phyloP scores from a whole-genome alignment of 495 filamentous ascomycete genomes.

The Xylaria cubensis region DNA sequence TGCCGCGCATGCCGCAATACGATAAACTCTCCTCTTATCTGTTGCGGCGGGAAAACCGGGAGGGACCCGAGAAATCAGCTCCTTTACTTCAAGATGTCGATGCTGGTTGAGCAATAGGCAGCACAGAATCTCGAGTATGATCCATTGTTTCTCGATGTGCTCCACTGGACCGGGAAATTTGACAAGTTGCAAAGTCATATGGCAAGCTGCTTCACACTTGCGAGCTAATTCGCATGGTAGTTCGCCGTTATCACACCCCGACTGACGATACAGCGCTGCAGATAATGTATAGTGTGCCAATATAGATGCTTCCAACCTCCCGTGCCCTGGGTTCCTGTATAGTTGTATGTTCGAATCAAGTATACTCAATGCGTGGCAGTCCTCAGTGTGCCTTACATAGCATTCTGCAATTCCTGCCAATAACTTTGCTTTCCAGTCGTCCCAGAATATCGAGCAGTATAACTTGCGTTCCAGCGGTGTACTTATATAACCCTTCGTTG shows the following conservation, averaged over 20 bases:
- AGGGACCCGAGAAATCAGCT: neutral
- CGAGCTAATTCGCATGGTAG: neutral
- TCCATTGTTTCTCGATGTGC: neutral
- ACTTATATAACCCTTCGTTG: neutral
- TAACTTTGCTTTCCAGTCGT: neutral
- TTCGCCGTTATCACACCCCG: neutral
- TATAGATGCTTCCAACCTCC: neutral
- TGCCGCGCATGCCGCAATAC: neutral
- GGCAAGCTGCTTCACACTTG: constrained; percentile 5
- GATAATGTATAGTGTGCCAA: neutral
- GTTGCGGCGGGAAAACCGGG: neutral
- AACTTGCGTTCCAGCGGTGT: neutral
- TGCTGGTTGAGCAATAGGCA: neutral
- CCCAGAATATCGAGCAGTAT: neutral
- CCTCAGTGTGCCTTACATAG: neutral
- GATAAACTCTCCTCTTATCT: neutral
- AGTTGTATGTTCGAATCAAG: constrained; percentile 1
- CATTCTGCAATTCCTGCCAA: neutral
- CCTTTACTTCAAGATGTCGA: constrained; percentile 1
- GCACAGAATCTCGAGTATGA: neutral
- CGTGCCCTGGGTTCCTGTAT: neutral
- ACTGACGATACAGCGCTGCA: neutral
- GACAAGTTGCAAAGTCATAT: neutral
- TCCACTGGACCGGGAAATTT: neutral
- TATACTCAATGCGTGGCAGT: neutral